phyloP scores from a whole-genome alignment of 176 grass and related monocot species.

The Avena eriantha region DNA sequence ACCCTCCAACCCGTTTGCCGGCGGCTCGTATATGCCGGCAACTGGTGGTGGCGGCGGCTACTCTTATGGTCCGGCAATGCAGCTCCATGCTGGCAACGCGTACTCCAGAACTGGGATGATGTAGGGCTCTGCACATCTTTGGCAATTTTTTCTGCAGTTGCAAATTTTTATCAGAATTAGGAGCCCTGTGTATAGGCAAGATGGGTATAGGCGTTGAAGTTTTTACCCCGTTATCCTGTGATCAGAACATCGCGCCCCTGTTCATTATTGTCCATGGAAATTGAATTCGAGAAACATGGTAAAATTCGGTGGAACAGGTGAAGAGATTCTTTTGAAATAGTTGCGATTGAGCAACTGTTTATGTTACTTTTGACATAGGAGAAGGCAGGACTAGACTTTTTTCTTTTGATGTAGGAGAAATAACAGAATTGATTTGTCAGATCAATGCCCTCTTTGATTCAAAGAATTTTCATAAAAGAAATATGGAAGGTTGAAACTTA shows the following conservation, averaged over 20 bases:
- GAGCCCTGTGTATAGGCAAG: slow-evolving; percentile 13
- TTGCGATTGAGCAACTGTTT: no score
- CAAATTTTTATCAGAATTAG: background rate
- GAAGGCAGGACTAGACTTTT: background rate
- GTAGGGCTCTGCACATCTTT: slow-evolving; percentile 18
- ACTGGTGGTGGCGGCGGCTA: background rate
- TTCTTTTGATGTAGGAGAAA: background rate
- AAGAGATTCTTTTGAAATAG: background rate
- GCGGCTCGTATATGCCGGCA: slow-evolving; percentile 40
- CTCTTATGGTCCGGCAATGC: slow-evolving; percentile 53
- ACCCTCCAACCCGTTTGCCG: slow-evolving; percentile 66
- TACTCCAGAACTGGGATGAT: slow-evolving; percentile 67
- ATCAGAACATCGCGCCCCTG: background rate
- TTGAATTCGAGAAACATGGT: background rate
- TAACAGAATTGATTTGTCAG: background rate
- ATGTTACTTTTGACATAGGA: no score
- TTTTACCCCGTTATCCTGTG: background rate
- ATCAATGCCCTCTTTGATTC: no score
- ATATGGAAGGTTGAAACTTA: no score
- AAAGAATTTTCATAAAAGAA: no score
- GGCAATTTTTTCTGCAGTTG: background rate
- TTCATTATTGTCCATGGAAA: background rate
- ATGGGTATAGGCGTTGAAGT: slow-evolving; percentile 23
- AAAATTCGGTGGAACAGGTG: background rate
- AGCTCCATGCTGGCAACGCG: slow-evolving; percentile 53